These are phyloP conservation scores for Cladosporium sp. DNA, from an alignment of 2,329 filamentous ascomycete species.

Conservation along the genomic window DNA sequence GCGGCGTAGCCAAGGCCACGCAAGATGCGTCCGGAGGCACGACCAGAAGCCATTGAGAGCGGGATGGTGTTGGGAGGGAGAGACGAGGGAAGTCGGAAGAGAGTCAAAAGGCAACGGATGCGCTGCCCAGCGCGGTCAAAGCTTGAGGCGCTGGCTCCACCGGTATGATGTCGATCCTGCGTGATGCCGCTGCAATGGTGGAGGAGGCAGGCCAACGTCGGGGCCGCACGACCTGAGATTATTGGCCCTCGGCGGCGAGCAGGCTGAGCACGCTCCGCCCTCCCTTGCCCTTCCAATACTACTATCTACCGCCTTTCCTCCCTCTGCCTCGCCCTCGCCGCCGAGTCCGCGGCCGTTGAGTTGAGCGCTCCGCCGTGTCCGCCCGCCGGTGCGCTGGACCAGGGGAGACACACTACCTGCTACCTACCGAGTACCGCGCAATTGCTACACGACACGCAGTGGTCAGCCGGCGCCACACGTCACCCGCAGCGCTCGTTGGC, in stretches of 20 bases:
- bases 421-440: not conserved
- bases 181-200: not conserved
- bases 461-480: not conserved
- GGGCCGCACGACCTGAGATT: not conserved
- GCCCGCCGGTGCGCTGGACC: too few species aligned
- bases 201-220: not conserved
- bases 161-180: slow-evolving; percentile 12
- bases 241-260: not conserved
- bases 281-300: too few species aligned
- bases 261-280: not conserved
- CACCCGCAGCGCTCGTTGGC: not conserved
- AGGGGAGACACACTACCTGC: not conserved
- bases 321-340: not conserved
- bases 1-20: slow-evolving; percentile 55
- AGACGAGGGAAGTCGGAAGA: not conserved
- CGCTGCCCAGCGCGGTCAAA: slow-evolving; percentile 4
- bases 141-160: slow-evolving; percentile 6
- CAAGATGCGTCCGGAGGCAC: slow-evolving; percentile 39
- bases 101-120: slow-evolving; percentile 4
- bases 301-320: not conserved
- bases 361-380: not conserved
- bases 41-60: slow-evolving; percentile 10
- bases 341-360: not conserved
- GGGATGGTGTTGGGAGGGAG: not conserved
- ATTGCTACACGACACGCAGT: not conserved